These are phyloP conservation scores for Thelonectria rubi DNA, from an alignment of 2,329 filamentous ascomycete species.

Conservation along the genomic window DNA sequence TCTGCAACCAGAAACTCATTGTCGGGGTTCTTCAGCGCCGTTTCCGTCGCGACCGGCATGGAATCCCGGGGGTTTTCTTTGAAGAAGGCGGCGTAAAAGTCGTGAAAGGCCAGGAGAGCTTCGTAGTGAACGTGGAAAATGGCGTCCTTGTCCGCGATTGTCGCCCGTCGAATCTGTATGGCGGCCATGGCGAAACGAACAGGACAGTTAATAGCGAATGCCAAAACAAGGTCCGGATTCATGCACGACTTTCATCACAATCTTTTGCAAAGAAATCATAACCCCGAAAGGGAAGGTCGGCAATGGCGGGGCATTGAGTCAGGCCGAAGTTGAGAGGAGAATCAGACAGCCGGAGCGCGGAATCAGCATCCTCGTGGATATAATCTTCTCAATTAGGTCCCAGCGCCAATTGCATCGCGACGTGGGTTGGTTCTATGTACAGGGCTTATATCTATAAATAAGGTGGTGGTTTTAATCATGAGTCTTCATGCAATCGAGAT, in stretches of 20 bases:
- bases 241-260: neutral
- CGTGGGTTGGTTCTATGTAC: neutral
- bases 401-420: neutral
- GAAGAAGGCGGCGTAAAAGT: conserved; percentile 38
- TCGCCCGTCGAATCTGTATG: conserved; percentile 32
- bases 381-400: neutral
- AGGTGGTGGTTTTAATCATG: neutral
- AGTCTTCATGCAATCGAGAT: neutral
- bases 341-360: neutral
- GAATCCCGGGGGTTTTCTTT: conserved; percentile 30
- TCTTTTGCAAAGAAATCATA: neutral
- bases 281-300: conserved; percentile 8
- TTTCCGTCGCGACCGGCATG: conserved; percentile 26
- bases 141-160: conserved; percentile 27
- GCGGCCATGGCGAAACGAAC: conserved; percentile 18
- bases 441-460: neutral
- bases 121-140: conserved; percentile 33
- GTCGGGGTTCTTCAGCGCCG: conserved; percentile 28
- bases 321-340: neutral
- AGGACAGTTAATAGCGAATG: neutral
- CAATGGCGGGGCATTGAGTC: conserved; percentile 3
- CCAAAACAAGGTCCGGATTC: neutral
- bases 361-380: neutral
- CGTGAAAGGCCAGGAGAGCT: conserved; percentile 32
- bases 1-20: conserved; percentile 31